phyloP scores from a whole-genome alignment of 495 filamentous ascomycete genomes.

The Aspergillus bridgeri region DNA sequence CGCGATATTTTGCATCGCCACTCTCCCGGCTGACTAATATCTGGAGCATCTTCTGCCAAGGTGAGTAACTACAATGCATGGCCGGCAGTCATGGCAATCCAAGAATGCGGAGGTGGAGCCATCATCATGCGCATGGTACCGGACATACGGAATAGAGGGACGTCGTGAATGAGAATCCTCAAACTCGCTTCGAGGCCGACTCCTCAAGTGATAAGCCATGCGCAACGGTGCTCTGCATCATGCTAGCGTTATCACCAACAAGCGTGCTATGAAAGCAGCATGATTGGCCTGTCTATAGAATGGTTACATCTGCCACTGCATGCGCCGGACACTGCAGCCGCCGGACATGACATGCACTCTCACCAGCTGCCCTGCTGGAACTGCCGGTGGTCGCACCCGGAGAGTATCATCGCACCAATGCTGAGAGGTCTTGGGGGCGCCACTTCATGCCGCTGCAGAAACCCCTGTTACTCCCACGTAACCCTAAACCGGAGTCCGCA shows the following conservation, averaged over 20 bases:
- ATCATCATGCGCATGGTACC: not conserved
- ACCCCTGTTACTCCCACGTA: not conserved
- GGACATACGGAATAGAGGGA: too few relatives aligned
- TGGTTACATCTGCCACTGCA: not conserved
- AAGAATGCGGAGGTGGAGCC: not conserved
- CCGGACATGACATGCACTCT: not conserved
- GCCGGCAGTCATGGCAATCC: not conserved
- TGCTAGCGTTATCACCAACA: not conserved
- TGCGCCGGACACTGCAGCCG: not conserved
- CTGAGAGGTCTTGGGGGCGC: not conserved
- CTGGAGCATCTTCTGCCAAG: not conserved
- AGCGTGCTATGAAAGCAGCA: not conserved
- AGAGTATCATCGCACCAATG: not conserved
- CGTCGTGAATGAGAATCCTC: too few relatives aligned
- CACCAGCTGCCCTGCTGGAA: not conserved
- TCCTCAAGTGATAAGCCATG: not conserved
- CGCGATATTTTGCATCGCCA: not conserved
- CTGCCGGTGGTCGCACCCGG: not conserved
- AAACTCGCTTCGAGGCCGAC: not conserved
- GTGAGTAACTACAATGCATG: not conserved
- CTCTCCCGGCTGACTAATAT: not conserved
- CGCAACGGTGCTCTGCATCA: not conserved
- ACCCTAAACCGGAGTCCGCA: not conserved
- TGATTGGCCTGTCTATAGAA: not conserved
- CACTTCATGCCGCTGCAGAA: not conserved